These are phyloP conservation scores for Cubamyces sp. DNA, from an alignment of 768 basidiomycete genomes.

Conservation along the genomic window DNA sequence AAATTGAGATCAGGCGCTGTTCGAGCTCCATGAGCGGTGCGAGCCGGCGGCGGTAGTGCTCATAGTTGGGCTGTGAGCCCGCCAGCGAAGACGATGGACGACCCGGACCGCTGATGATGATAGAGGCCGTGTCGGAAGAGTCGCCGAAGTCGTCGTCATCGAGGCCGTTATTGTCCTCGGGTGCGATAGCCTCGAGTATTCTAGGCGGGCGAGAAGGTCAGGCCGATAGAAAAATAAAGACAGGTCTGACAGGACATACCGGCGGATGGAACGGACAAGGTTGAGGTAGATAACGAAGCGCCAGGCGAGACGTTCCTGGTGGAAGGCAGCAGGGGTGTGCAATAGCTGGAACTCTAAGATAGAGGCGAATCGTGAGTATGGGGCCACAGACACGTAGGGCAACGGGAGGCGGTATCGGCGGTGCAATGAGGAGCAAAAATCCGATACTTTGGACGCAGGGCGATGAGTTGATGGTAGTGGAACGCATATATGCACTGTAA, in stretches of 20 bases:
- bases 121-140: slow-evolving; percentile 51
- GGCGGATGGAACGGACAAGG: slow-evolving; percentile 78
- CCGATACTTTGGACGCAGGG: slow-evolving; percentile 9
- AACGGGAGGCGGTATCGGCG: slow-evolving; percentile 9
- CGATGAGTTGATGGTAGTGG: slow-evolving; percentile 11
- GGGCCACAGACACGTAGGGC: background rate
- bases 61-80: slow-evolving; percentile 59
- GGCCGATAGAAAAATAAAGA: slow-evolving; percentile 4
- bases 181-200: slow-evolving; percentile 74
- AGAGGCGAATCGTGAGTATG: slow-evolving; percentile 24
- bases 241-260: slow-evolving; percentile 43
- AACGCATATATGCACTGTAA: slow-evolving; percentile 19
- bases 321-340: slow-evolving; percentile 77
- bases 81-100: slow-evolving; percentile 52
- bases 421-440: slow-evolving; percentile 4
- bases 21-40: slow-evolving; percentile 75
- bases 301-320: slow-evolving; percentile 83
- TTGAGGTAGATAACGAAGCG: slow-evolving; percentile 88
- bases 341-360: slow-evolving; percentile 79
- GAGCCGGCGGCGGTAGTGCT: slow-evolving; percentile 61
- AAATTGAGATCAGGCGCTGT: slow-evolving; percentile 64
- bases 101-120: slow-evolving; percentile 44
- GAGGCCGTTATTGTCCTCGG: slow-evolving; percentile 56
- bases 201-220: slow-evolving; percentile 39
- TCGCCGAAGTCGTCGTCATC: slow-evolving; percentile 65